Percentiles rank a stretch among this genome's conserved stretches.
Evolutionary conservation across 2,329 filamentous ascomycete genomes (phyloP).

Genomic region (Aspergillus carbonarius): DNA sequence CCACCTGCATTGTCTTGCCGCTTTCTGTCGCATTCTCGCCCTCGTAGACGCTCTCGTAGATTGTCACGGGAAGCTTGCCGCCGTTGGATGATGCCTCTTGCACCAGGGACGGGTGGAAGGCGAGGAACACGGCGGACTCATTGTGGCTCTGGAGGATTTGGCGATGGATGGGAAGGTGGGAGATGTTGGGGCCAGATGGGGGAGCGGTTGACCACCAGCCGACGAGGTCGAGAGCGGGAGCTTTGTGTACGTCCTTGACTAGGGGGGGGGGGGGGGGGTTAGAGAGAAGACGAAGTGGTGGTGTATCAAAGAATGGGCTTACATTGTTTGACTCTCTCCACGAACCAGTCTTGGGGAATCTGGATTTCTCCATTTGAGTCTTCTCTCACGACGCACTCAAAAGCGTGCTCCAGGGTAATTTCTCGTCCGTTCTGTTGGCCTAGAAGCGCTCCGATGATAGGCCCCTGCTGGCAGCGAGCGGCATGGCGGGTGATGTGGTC

Average conservation of each 20-base stretch:
- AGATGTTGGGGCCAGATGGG: constrained; percentile 65
- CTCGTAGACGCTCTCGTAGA: constrained; percentile 84
- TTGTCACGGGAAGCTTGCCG: constrained; percentile 81
- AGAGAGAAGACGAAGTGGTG: neutral
- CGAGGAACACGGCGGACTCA: constrained; percentile 82
- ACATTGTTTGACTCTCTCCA: constrained; percentile 81
- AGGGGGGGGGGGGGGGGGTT: no score
- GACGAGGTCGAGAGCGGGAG: constrained; percentile 77
- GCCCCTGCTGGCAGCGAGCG: constrained; percentile 70
- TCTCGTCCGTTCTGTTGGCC: constrained; percentile 89
- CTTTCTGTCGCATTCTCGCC: constrained; percentile 60
- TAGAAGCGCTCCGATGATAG: constrained; percentile 81
- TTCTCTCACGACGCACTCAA: constrained; percentile 68
- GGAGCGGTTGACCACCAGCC: constrained; percentile 87
- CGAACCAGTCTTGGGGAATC: constrained; percentile 72
- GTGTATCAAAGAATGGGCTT: constrained; percentile 31
- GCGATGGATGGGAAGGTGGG: constrained; percentile 71
- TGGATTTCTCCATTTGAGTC: constrained; percentile 57
- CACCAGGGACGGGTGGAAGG: constrained; percentile 71
- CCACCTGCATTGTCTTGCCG: constrained; percentile 68
- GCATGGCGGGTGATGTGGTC: constrained; percentile 94
- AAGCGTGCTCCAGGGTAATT: constrained; percentile 89
- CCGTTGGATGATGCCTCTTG: constrained; percentile 57
- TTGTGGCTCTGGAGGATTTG: constrained; percentile 74
- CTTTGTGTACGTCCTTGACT: constrained; percentile 89